Percentiles rank a stretch among this genome's conserved stretches.
phyloP scores from a whole-genome alignment of 768 basidiomycete genomes.

The Psilocybe cyanescens region DNA sequence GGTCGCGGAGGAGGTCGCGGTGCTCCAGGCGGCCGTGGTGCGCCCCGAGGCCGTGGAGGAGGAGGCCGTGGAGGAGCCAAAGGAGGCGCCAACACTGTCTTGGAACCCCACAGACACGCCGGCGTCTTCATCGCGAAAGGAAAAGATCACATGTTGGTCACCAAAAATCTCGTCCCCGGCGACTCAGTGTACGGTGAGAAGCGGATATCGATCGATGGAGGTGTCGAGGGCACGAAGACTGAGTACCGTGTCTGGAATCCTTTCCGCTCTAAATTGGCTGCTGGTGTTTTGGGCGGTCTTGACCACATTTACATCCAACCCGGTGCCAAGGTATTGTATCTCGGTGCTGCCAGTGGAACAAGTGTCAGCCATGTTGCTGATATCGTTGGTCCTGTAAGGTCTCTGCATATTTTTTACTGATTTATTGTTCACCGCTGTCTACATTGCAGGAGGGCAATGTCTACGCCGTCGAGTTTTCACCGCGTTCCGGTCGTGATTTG shows the following conservation, averaged over 20 bases:
- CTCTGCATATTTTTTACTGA: conserved; percentile 2
- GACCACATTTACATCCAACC: conserved; percentile 93
- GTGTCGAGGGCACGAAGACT: conserved; percentile 79
- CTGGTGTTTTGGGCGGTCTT: conserved; percentile 94
- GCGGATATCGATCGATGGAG: conserved; percentile 85
- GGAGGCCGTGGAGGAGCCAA: conserved; percentile 59
- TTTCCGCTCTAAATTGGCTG: conserved; percentile 95
- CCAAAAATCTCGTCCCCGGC: conserved; percentile 96
- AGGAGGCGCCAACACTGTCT: conserved; percentile 85
- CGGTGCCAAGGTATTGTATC: conserved; percentile 94
- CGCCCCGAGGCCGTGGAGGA: conserved; percentile 39
- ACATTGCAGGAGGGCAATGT: conserved; percentile 85
- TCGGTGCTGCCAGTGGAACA: conserved; percentile 97
- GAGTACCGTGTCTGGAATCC: conserved; percentile 99
- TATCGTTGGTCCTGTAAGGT: conserved; percentile 90
- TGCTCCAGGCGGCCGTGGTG: conserved; percentile 36
- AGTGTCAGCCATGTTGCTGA: conserved; percentile 99
- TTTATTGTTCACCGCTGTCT: not conserved
- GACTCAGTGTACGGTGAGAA: conserved; percentile 99
- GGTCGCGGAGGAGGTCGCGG: conserved; percentile 27
- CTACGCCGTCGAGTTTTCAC: conserved; percentile 98
- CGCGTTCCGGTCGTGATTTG: conserved; percentile 94
- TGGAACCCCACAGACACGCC: conserved; percentile 94
- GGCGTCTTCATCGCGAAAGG: conserved; percentile 98
- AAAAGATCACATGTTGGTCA: conserved; percentile 96